Base-by-base conservation (phyloP, 2,329 filamentous ascomycete genomes). In the Fusarium sp. region DNA sequence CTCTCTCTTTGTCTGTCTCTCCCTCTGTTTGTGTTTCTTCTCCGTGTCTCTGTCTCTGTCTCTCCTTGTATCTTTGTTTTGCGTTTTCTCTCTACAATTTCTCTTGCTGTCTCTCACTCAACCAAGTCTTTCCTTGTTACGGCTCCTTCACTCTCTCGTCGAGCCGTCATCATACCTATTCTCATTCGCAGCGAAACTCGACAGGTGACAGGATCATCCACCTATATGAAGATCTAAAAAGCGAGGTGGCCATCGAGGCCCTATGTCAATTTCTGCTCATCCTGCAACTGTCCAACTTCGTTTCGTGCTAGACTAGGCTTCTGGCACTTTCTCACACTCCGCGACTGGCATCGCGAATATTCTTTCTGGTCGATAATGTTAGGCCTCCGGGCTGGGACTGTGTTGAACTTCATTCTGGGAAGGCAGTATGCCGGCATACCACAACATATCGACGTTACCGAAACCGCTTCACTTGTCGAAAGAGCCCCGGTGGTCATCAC, bases 351-450 rank as follows among this genome's bases (percentile, higher is more conserved):
- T 87, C 85, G 86, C 85, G 78, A 79, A 72, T 65, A 52, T 54
- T 30, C 76, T 73, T 73, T 67, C 58, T 69, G 50, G 56, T 73
- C 65, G 54, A 75, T 66, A 63, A 80, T 80, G 78, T 79, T 82
- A 65, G 83, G 80, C 78, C 84, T 88, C 79, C 84, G 83, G 73
- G 80, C 81, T 77, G 85, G 87, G 78, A 85, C 85, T 69, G 86
- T 87, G 70, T 84, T 88, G 67, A 89, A 87, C 64, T 86, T 81
- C 58, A 82, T 89, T 64, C 80, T 84, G 67, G 87, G 87, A 61
- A 86, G 84, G 79, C 84, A 85, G 80, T 90, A 89, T 82, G 90
- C 88, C 76, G 88, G 86, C 70, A 82, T 89, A 73, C 88, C 87
- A 57, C 87, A 80, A 76, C 61, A 70, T 23, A 66, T 37, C 65